phyloP scores from a whole-genome alignment of 2,329 filamentous ascomycete genomes.

The Pyrenophora tritici-repentis region DNA sequence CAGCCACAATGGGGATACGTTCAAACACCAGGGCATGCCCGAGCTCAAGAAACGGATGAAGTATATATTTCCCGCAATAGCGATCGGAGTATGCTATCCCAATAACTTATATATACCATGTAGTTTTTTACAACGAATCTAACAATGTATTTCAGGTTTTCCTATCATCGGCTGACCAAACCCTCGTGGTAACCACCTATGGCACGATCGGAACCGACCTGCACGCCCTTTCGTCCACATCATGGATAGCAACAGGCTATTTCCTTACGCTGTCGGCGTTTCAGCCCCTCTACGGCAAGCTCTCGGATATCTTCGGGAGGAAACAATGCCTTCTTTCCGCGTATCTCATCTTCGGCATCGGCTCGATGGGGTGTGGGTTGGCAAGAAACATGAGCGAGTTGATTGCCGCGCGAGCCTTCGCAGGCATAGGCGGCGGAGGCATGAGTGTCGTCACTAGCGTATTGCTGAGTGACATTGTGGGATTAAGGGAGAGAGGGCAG shows the following conservation, averaged over 20 bases:
- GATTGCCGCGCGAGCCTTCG: constrained; percentile 66
- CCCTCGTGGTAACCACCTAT: constrained; percentile 78
- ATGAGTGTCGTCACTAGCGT: constrained; percentile 74
- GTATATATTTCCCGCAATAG: constrained; percentile 65
- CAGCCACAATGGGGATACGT: constrained; percentile 33
- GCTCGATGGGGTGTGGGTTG: constrained; percentile 67
- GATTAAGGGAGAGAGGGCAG: constrained; percentile 69
- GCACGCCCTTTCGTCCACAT: constrained; percentile 73
- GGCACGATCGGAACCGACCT: constrained; percentile 77
- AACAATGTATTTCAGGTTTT: constrained; percentile 61
- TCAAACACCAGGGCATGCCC: constrained; percentile 52
- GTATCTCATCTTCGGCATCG: constrained; percentile 67
- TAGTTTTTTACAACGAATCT: neutral
- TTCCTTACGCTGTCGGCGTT: constrained; percentile 76
- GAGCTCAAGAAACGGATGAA: constrained; percentile 58
- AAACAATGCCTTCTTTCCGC: constrained; percentile 68
- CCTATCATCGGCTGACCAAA: constrained; percentile 74
- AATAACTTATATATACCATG: neutral
- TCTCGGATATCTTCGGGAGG: constrained; percentile 72
- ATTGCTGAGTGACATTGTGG: constrained; percentile 71
- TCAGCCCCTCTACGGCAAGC: constrained; percentile 74
- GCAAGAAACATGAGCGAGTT: constrained; percentile 68
- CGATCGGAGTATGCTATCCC: constrained; percentile 59
- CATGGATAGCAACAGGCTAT: constrained; percentile 73
- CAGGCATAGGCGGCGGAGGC: constrained; percentile 71